Conservation (phyloP, 176 grass and related monocot genomes). For the Leersia perrieri region DNA sequence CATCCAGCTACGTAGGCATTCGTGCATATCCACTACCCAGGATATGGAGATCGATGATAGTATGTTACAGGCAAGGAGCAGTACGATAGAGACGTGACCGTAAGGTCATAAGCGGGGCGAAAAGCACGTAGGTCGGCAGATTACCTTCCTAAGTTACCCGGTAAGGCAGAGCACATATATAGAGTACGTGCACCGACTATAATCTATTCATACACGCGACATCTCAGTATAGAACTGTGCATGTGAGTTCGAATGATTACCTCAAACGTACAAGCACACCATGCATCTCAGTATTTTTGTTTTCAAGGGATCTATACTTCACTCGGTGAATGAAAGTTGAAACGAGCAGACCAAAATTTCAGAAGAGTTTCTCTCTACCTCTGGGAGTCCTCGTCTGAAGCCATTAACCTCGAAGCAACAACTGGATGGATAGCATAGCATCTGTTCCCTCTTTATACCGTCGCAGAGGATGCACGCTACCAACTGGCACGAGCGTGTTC, state of each 20-base stretch:
- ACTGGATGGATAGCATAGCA: neutral
- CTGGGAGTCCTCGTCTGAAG: neutral
- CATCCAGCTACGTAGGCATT: neutral
- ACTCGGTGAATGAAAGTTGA: neutral
- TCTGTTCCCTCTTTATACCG: neutral
- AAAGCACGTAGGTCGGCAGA: slow-evolving; percentile 22
- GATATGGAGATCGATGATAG: neutral
- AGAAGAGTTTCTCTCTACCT: neutral
- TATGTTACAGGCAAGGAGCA: no score
- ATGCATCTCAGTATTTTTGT: neutral
- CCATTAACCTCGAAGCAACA: neutral
- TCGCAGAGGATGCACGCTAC: neutral
- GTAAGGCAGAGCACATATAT: neutral
- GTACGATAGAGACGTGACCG: neutral
- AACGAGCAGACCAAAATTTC: neutral
- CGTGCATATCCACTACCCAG: slow-evolving; percentile 23
- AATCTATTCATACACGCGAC: neutral
- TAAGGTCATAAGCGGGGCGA: neutral
- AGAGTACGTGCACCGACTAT: neutral
- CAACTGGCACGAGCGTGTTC: neutral
- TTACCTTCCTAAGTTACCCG: neutral
- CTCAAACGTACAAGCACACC: neutral
- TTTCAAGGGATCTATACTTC: neutral
- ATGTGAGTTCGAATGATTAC: neutral
- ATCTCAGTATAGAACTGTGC: neutral